phyloP scores from a whole-genome alignment of 1,284 basidiomycete genomes.

The Apiotrichum domesticum region DNA sequence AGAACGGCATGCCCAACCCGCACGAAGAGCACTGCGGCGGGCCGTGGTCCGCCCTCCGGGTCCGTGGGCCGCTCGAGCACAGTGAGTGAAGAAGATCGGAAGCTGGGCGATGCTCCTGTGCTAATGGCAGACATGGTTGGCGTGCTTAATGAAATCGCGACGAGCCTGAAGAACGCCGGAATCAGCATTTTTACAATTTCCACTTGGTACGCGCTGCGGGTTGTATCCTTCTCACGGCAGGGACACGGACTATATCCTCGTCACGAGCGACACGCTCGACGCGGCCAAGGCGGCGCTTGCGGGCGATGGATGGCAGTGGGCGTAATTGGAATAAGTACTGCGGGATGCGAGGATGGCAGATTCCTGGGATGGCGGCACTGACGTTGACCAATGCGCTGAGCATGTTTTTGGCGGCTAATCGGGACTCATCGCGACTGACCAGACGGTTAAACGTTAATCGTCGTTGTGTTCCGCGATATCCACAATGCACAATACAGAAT shows the following conservation, averaged over 20 bases:
- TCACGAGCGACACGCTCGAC: slow-evolving; percentile 20
- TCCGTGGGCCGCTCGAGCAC: slow-evolving; percentile 62
- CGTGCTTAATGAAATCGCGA: slow-evolving; percentile 55
- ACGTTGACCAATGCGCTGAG: too few species aligned
- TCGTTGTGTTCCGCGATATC: too few species aligned
- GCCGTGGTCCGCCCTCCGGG: slow-evolving; percentile 53
- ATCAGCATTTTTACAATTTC: slow-evolving; percentile 61
- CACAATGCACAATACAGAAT: too few species aligned
- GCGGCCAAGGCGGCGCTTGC: slow-evolving; percentile 18
- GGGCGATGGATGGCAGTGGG: slow-evolving; percentile 23
- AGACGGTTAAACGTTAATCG: too few species aligned
- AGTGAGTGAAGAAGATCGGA: slow-evolving; percentile 43
- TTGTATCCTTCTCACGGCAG: slow-evolving; percentile 8
- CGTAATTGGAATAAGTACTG: not conserved
- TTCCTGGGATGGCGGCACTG: too few species aligned
- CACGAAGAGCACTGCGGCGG: slow-evolving; percentile 47
- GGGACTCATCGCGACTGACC: too few species aligned
- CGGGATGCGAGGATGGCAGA: too few species aligned
- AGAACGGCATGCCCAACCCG: slow-evolving; percentile 28
- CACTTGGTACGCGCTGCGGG: slow-evolving; percentile 54
- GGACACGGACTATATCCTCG: slow-evolving; percentile 34
- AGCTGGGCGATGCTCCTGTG: too few species aligned
- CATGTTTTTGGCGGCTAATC: too few species aligned
- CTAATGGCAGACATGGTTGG: slow-evolving; percentile 53
- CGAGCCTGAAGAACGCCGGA: slow-evolving; percentile 54